Percentiles rank a stretch among this genome's conserved stretches.
phyloP scores from a whole-genome alignment of 2,329 filamentous ascomycete species.

The Colletotrichum navitas region DNA sequence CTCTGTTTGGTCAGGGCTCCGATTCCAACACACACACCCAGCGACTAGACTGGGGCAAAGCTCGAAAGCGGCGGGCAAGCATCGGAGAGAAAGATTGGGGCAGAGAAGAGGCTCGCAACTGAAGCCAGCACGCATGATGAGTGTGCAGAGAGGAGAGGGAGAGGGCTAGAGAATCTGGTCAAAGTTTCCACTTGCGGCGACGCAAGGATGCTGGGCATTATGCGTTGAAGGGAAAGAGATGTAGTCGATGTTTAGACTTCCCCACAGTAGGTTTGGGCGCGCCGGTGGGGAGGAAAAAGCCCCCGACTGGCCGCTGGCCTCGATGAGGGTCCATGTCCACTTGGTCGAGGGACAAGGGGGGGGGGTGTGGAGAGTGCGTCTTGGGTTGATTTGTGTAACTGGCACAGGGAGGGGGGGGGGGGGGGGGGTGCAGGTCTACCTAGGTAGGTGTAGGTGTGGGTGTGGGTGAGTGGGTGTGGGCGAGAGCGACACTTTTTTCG shows the following conservation, averaged over 20 bases:
- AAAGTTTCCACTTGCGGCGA: constrained; percentile 51
- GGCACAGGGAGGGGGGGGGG: constrained; percentile 29
- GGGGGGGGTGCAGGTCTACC: too few relatives aligned
- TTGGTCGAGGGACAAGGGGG: constrained; percentile 29
- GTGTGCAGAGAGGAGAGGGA: constrained; percentile 41
- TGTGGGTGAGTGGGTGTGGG: constrained; percentile 6
- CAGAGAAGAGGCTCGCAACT: constrained; percentile 45
- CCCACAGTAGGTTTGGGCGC: constrained; percentile 50
- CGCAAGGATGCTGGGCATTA: constrained; percentile 50
- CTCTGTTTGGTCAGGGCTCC: constrained; percentile 33
- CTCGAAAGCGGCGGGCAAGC: constrained; percentile 38
- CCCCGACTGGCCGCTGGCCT: constrained; percentile 44
- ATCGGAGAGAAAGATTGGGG: constrained; percentile 41
- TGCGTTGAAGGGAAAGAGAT: constrained; percentile 50
- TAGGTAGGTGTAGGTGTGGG: too few relatives aligned
- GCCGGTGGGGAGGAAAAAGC: constrained; percentile 45
- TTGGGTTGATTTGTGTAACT: constrained; percentile 43
- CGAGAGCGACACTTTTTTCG: constrained; percentile 40
- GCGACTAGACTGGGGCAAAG: constrained; percentile 39
- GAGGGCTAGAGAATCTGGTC: constrained; percentile 44
- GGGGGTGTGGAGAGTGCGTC: constrained; percentile 1
- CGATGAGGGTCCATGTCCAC: constrained; percentile 38
- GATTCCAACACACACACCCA: constrained; percentile 23
- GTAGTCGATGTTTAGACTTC: constrained; percentile 51
- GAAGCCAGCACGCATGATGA: constrained; percentile 45